Conservation (phyloP, 768 basidiomycete species). For the Suillus sp. region DNA sequence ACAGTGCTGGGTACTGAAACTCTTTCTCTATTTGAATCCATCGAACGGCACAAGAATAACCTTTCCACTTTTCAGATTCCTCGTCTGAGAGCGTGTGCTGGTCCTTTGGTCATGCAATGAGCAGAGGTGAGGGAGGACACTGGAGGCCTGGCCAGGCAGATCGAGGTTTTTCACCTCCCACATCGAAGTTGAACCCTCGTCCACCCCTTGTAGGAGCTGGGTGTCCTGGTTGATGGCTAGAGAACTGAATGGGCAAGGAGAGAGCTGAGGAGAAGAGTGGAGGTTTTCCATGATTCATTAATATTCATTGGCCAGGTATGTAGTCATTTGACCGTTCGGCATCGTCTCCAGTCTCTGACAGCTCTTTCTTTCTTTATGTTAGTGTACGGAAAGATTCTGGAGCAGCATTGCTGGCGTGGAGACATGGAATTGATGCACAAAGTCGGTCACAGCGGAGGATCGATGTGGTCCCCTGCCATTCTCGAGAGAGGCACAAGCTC, state of each 20-base stretch:
- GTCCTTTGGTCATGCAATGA: constrained; percentile 72
- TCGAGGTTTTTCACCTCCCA: constrained; percentile 55
- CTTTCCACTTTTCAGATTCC: constrained; percentile 74
- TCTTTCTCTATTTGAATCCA: constrained; percentile 47
- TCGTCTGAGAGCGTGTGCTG: constrained; percentile 65
- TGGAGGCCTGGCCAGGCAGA: constrained; percentile 55
- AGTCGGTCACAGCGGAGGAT: constrained; percentile 60
- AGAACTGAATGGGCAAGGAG: constrained; percentile 52
- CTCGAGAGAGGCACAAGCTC: constrained; percentile 44
- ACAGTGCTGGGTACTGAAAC: constrained; percentile 54
- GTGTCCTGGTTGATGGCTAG: constrained; percentile 73
- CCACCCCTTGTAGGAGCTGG: constrained; percentile 53
- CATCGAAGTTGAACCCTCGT: neutral
- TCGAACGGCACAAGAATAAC: constrained; percentile 62
- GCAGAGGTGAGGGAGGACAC: constrained; percentile 80
- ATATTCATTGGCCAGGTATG: no score
- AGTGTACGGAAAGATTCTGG: constrained; percentile 68
- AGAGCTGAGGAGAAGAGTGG: constrained; percentile 52
- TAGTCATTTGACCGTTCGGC: constrained; percentile 14
- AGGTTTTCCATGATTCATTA: constrained; percentile 45
- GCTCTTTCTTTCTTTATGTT: constrained; percentile 5
- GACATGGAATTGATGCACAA: constrained; percentile 67
- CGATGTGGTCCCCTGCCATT: constrained; percentile 54
- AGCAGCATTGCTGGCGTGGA: constrained; percentile 71
- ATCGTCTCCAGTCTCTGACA: constrained; percentile 2